Percentiles rank a stretch among this genome's conserved stretches.
These are phyloP conservation scores for Botrytis pseudocinerea DNA, from an alignment of 2,329 filamentous ascomycete species.

Conservation along the genomic window DNA sequence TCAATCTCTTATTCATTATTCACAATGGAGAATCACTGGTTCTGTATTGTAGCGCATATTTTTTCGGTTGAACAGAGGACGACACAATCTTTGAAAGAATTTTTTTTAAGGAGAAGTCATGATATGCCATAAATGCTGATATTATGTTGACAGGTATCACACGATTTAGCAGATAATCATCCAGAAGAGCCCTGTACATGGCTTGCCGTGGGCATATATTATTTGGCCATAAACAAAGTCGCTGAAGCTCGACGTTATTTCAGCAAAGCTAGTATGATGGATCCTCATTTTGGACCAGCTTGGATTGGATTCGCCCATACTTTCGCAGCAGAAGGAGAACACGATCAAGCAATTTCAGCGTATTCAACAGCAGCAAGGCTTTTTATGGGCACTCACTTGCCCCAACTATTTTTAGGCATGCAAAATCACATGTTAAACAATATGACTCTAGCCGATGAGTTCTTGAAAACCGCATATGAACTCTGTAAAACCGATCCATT, in stretches of 20 bases:
- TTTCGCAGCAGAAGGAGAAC: conserved; percentile 94
- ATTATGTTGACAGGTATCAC: conserved; percentile 56
- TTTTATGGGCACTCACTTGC: conserved; percentile 95
- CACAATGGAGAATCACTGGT: background rate
- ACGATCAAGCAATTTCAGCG: conserved; percentile 96
- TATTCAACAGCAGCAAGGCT: conserved; percentile 93
- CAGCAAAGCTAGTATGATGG: conserved; percentile 95
- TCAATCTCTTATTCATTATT: background rate
- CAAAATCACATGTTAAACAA: conserved; percentile 97
- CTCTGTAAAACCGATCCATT: conserved; percentile 84
- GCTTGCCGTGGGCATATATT: conserved; percentile 94
- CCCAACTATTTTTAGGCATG: conserved; percentile 96
- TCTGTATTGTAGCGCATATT: background rate
- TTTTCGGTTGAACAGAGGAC: too few species aligned
- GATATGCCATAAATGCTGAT: background rate
- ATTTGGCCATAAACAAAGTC: conserved; percentile 84
- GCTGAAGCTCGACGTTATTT: conserved; percentile 95
- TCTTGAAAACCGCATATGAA: conserved; percentile 83
- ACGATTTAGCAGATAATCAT: conserved; percentile 88
- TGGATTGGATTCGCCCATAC: conserved; percentile 99
- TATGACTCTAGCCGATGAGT: conserved; percentile 89
- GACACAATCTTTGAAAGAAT: background rate
- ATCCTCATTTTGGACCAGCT: conserved; percentile 92
- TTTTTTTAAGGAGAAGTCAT: background rate
- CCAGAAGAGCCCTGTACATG: conserved; percentile 90